Evolutionary conservation across 441 rosid species (phyloP), one percentile per base, ranked within the genome.

Genomic region (Raphanus hybrid): DNA sequence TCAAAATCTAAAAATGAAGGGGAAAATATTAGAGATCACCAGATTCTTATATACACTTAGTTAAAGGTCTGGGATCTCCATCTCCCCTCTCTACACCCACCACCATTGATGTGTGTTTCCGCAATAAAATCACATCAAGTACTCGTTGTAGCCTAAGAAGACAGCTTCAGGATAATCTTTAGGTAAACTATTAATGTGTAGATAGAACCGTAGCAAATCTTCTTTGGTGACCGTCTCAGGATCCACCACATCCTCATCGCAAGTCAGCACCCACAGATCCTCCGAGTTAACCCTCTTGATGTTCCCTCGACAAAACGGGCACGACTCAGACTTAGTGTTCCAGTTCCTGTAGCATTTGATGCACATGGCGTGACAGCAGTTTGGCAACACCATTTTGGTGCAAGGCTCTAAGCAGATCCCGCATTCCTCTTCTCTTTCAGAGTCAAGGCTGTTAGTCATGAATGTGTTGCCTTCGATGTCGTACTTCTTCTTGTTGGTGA

Each of bases 401-500:
- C 98, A 95, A 32, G 97, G 95, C 87, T 90, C 98, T 76, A 95
- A 87, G 87, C 99, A 95, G 73, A 95, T 95, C 73, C 96, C 99
- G 29, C 99, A 95, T 82, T 95, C 99, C 32, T 92, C 92, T 84
- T 95, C 99, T 84, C 97, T 89, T 70, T 93, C 93, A 41, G 84
- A 75, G 82, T 93, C 95, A 18, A 85, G 50, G 75, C 81, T 86
- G 77, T 82, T 86, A 64, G 20, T 26, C 34, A 79, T 59, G 67
- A 85, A 65, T 83, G 82, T 86, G 37, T 35, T 74, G 1, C 78
- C 75, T 77, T 88, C 93, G 54, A 79, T 82, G 60, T 85, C 86
- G 34, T 80, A 70, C 69, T 76, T 84, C 73, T 78, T 84, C 76
- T 83, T 83, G 27, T 3, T 29, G 32, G 71, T 80, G 63, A 81